Base-by-base conservation (phyloP, 2,329 filamentous ascomycete genomes). In the Raffaelea ambrosiae region DNA sequence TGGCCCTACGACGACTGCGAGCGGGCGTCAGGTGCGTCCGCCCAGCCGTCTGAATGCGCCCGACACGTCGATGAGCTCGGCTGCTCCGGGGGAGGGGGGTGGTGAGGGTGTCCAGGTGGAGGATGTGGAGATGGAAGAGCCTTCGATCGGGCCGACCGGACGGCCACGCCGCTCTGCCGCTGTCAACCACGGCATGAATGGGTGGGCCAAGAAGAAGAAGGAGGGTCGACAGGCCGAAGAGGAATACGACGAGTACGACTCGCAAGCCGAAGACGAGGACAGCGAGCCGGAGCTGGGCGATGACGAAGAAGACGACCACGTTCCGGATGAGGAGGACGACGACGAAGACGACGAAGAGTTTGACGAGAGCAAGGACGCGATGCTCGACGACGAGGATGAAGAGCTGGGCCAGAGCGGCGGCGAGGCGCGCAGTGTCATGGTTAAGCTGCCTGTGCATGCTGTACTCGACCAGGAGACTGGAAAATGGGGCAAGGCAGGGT, bases 11-110 rank as follows among this genome's bases (percentile, higher is more conserved):
- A 70, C 86, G 44, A 97, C 93, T 3, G 83, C 88, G 20, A 95
- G 89, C 61, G 93, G 93, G 20, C 81, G 93, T 20, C 88, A 95
- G 61, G 82, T 95, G 54, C 78, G 81, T 54, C 79, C 84, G 41
- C 80, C 83, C 9, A 73, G 72, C 4, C 79, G 85, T 26, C 68
- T 83, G 40, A 86, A 85, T 46, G 80, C 79, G 13, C 79, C 5
- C 5, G 16, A 38, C 20, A 33, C 22, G 9, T 26, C 29, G 14
- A 8, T n/a, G 7, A 9, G 9, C 9, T 9, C 31, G 31, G 31
- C 31, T 9, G 16, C 9, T 33, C 31, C 31, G 16, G n/a, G n/a
- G n/a, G n/a, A n/a, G 26, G 26, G 13, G 26, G 26, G 7, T 29
- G 13, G 7, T 29, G 26, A 13, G 7, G 26, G 26, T 13, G 13